Percentiles rank a stretch among this genome's conserved stretches.
Evolutionary conservation across 768 basidiomycete species (phyloP).

Genomic region (Rossbeevera mucosa): DNA sequence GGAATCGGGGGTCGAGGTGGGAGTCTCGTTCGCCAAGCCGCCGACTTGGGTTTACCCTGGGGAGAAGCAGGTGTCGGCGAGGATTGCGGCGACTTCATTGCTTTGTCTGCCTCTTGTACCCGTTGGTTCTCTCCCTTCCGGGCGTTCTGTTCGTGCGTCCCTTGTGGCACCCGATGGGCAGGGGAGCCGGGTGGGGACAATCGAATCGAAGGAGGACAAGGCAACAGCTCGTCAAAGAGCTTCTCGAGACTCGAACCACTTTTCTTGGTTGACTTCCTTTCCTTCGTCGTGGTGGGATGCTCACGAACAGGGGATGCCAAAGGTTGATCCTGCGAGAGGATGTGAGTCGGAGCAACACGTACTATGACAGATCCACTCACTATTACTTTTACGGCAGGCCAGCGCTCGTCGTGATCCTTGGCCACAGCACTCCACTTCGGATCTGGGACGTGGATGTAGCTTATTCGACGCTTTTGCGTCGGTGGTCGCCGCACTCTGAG

Average conservation of each 20-base stretch:
- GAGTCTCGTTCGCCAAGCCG: constrained; percentile 23
- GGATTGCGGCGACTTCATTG: not conserved
- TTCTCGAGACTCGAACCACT: constrained; percentile 10
- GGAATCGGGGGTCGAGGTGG: constrained; percentile 30
- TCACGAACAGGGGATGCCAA: constrained; percentile 4
- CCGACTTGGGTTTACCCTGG: constrained; percentile 6
- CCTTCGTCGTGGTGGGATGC: not conserved
- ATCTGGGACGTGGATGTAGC: constrained; percentile 8
- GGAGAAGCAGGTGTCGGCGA: not conserved
- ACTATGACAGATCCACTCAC: constrained; percentile 12
- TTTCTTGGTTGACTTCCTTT: not conserved
- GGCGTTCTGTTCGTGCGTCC: not conserved
- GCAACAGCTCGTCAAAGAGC: constrained; percentile 12
- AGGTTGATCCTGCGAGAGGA: constrained; percentile 11
- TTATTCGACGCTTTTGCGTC: constrained; percentile 23
- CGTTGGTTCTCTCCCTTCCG: not conserved
- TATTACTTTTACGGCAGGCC: constrained; percentile 8
- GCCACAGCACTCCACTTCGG: not conserved
- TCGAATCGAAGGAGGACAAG: constrained; percentile 16
- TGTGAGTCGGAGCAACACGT: not conserved
- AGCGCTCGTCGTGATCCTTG: constrained; percentile 1
- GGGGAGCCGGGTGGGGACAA: constrained; percentile 18
- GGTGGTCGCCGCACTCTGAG: constrained; percentile 26
- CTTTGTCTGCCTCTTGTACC: not conserved
- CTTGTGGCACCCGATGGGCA: constrained; percentile 1